phyloP scores from a whole-genome alignment of 495 filamentous ascomycete species.

The Penicillium silybi region DNA sequence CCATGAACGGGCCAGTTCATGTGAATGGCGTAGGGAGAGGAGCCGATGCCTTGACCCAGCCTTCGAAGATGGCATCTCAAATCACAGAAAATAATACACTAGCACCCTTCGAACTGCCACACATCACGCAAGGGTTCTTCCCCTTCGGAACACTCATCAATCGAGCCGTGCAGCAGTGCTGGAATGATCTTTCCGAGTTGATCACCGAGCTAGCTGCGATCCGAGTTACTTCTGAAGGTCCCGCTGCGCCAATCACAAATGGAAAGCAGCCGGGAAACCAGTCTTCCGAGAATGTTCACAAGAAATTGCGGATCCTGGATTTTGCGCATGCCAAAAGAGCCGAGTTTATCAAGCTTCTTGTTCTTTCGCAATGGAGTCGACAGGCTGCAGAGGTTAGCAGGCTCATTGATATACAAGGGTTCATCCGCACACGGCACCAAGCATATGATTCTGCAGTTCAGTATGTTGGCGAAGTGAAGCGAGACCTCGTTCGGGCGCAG shows the following conservation, averaged over 20 bases:
- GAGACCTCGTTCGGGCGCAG: slow-evolving; percentile 57
- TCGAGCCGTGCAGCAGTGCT: slow-evolving; percentile 77
- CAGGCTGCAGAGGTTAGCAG: slow-evolving; percentile 71
- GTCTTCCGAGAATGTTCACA: slow-evolving; percentile 64
- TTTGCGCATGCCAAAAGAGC: slow-evolving; percentile 62
- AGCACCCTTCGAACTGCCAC: slow-evolving; percentile 66
- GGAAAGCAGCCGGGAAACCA: slow-evolving; percentile 56
- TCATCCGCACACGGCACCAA: slow-evolving; percentile 57
- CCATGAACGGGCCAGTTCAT: slow-evolving; percentile 27
- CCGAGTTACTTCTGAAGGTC: slow-evolving; percentile 41
- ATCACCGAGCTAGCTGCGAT: slow-evolving; percentile 68
- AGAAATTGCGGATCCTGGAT: slow-evolving; percentile 73
- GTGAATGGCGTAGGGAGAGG: slow-evolving; percentile 28
- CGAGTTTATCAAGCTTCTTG: slow-evolving; percentile 84
- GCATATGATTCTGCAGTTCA: slow-evolving; percentile 54
- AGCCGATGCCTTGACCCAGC: slow-evolving; percentile 8
- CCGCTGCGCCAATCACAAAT: slow-evolving; percentile 30
- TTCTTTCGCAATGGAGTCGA: slow-evolving; percentile 82
- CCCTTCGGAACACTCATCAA: slow-evolving; percentile 65
- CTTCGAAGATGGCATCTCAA: slow-evolving; percentile 5
- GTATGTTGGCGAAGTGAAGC: slow-evolving; percentile 64
- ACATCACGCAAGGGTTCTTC: slow-evolving; percentile 72
- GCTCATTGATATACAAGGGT: slow-evolving; percentile 77
- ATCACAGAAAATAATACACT: not conserved
- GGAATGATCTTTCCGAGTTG: slow-evolving; percentile 66